phyloP scores from a whole-genome alignment of 306 rosid genomes.

The Potentilla sterilis region DNA sequence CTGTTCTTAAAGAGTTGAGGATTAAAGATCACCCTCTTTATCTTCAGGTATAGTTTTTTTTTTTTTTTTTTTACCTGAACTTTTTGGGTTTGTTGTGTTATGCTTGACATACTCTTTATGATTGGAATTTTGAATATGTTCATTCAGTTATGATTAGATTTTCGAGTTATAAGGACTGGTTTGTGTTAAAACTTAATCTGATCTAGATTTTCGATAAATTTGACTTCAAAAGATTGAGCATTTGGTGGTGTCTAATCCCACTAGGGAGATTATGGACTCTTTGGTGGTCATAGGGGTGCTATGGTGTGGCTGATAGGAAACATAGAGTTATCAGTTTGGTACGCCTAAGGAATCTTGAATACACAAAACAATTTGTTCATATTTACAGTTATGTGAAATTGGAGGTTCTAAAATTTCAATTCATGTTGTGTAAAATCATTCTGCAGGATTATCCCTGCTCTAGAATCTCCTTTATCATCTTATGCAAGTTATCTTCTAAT shows the following conservation, averaged over 20 bases:
- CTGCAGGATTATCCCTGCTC: background rate
- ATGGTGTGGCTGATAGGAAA: background rate
- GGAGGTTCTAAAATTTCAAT: background rate
- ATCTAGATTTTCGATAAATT: too few species aligned
- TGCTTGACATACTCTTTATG: background rate
- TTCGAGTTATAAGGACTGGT: background rate
- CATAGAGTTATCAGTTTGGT: background rate
- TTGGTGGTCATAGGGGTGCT: background rate
- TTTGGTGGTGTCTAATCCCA: background rate
- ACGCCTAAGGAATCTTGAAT: too few species aligned
- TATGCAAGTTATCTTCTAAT: background rate
- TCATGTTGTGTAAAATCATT: background rate
- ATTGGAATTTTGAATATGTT: background rate
- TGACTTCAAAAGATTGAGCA: too few species aligned
- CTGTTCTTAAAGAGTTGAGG: slow-evolving; percentile 66
- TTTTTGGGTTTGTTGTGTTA: background rate
- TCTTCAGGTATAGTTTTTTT: slow-evolving; percentile 52
- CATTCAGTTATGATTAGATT: background rate
- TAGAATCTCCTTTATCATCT: background rate
- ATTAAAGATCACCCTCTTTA: slow-evolving; percentile 58
- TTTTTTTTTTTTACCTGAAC: background rate
- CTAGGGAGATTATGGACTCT: too few species aligned
- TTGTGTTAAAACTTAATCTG: background rate
- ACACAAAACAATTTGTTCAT: background rate
- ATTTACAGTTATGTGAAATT: background rate